Conservation (phyloP, 2,329 filamentous ascomycete genomes). For the Aspergillus latus region DNA sequence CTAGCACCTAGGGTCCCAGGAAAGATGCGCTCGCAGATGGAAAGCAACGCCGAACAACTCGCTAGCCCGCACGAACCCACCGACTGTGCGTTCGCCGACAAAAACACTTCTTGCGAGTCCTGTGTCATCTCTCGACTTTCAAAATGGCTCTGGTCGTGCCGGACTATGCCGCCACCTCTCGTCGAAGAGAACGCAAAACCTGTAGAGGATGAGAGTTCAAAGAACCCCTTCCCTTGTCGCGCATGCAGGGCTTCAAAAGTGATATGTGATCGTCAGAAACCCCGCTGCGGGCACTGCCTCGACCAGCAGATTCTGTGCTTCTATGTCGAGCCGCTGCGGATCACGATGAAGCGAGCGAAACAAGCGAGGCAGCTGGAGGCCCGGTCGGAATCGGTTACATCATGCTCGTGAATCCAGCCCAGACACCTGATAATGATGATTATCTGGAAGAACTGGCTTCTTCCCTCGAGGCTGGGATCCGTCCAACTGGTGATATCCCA, state of each 20-base stretch:
- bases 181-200: not conserved
- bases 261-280: conserved; percentile 29
- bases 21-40: conserved; percentile 1
- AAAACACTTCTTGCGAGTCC: not conserved
- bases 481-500: too few relatives aligned
- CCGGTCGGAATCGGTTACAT: not conserved
- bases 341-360: conserved; percentile 20
- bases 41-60: not conserved
- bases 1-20: not conserved
- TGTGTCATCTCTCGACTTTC: conserved; percentile 17
- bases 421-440: too few relatives aligned
- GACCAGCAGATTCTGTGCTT: conserved; percentile 36
- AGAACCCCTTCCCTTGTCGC: conserved; percentile 22
- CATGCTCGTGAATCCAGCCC: not conserved
- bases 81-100: conserved; percentile 5
- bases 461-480: too few relatives aligned
- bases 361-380: not conserved
- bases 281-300: conserved; percentile 33
- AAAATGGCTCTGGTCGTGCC: conserved; percentile 22
- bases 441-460: too few relatives aligned
- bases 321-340: conserved; percentile 30
- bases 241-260: conserved; percentile 31
- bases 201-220: not conserved
- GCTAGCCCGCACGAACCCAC: not conserved
- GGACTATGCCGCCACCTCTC: not conserved